Conservation (phyloP, 2,329 filamentous ascomycete genomes). For the Botrytis sinoallii region DNA sequence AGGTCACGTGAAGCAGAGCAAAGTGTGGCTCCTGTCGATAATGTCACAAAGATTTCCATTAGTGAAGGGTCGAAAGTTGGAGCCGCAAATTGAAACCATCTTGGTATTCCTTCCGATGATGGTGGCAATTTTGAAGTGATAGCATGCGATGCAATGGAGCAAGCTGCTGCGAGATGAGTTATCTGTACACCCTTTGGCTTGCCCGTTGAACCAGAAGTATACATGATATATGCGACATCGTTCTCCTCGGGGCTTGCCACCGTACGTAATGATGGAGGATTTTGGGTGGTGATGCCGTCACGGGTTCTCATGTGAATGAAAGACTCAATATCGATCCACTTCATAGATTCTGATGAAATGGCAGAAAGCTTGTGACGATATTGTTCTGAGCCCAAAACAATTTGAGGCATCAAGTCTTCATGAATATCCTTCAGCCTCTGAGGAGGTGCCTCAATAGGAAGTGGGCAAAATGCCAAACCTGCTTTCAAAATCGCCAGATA, state of each 20-base stretch:
- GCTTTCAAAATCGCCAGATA: constrained; percentile 39
- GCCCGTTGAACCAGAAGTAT: constrained; percentile 24
- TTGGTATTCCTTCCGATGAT: neutral
- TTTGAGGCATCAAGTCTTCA: neutral
- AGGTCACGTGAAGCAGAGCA: constrained; percentile 12
- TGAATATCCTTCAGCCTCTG: neutral
- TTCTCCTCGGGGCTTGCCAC: neutral
- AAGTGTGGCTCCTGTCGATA: constrained; percentile 5
- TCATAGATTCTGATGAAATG: neutral
- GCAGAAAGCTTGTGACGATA: neutral
- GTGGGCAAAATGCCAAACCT: constrained; percentile 39
- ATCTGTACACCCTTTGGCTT: constrained; percentile 39
- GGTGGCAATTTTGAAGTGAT: neutral
- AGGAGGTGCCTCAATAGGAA: constrained; percentile 34
- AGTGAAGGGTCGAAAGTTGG: constrained; percentile 30
- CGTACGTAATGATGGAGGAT: neutral
- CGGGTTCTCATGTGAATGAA: neutral
- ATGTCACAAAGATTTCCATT: constrained; percentile 36
- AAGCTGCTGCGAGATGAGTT: constrained; percentile 26
- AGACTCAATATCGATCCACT: constrained; percentile 10
- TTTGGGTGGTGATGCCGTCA: neutral
- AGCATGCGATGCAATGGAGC: constrained; percentile 4
- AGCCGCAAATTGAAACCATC: constrained; percentile 8
- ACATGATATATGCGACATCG: constrained; percentile 20
- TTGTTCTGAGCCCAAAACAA: neutral